phyloP scores from a whole-genome alignment of 441 rosid species.

The Capsella rubella region DNA sequence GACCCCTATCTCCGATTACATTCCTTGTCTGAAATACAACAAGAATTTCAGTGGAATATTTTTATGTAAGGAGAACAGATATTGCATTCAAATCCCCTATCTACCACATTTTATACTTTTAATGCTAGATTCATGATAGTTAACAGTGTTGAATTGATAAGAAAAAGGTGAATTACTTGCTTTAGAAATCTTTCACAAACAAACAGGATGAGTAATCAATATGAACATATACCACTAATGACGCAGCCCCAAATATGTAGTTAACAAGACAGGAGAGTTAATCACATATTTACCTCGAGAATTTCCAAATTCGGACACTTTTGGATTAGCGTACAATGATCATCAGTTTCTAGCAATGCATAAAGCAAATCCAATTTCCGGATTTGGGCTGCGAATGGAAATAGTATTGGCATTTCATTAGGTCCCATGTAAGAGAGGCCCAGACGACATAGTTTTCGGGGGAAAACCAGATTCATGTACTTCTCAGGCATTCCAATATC shows the following conservation, averaged over 20 bases:
- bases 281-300: slow-evolving; percentile 72
- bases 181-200: not conserved
- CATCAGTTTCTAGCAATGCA: slow-evolving; percentile 83
- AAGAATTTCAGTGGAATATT: not conserved
- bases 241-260: not conserved
- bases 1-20: slow-evolving; percentile 92
- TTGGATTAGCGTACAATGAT: slow-evolving; percentile 78
- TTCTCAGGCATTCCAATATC: slow-evolving; percentile 57
- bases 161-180: not conserved
- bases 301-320: slow-evolving; percentile 87
- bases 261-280: not conserved
- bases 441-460: slow-evolving; percentile 64
- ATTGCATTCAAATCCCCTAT: slow-evolving; percentile 7
- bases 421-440: slow-evolving; percentile 81
- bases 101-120: slow-evolving; percentile 16
- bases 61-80: not conserved
- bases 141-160: not conserved
- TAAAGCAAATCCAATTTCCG: slow-evolving; percentile 86
- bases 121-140: slow-evolving; percentile 13
- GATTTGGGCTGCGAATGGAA: slow-evolving; percentile 74
- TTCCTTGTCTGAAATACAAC: slow-evolving; percentile 77
- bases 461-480: slow-evolving; percentile 60
- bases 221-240: not conserved
- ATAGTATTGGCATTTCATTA: slow-evolving; percentile 76
- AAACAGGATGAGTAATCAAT: not conserved